A percentile compares a stretch with the other conserved stretches of the same genome.
phyloP scores from a whole-genome alignment of 2,329 filamentous ascomycete genomes.

The Trichoderma sp. region DNA sequence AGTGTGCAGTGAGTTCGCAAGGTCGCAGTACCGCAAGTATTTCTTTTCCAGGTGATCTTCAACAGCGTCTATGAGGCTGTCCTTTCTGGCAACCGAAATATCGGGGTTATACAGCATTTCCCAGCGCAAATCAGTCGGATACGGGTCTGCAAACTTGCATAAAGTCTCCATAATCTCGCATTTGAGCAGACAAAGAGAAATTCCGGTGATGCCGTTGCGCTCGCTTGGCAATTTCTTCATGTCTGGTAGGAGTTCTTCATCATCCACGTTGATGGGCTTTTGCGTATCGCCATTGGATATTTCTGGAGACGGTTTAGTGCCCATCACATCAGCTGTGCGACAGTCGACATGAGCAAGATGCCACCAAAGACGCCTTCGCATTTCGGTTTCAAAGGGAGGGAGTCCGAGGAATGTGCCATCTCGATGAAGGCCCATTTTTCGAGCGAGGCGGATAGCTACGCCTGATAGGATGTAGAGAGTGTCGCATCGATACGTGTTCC shows the following conservation, averaged over 20 bases:
- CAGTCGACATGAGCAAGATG: conserved; percentile 58
- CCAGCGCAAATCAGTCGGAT: background rate
- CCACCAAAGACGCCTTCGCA: conserved; percentile 67
- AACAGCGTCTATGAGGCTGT: background rate
- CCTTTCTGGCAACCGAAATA: background rate
- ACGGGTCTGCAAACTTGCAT: background rate
- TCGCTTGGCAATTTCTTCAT: conserved; percentile 41
- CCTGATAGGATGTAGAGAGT: conserved; percentile 6
- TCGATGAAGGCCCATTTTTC: conserved; percentile 10
- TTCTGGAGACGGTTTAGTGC: conserved; percentile 52
- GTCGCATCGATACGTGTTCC: background rate
- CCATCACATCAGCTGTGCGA: conserved; percentile 55
- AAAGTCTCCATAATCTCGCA: conserved; percentile 1
- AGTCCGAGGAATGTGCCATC: background rate
- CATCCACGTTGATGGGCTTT: conserved; percentile 57
- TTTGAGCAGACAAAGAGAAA: background rate
- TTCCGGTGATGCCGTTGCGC: background rate
- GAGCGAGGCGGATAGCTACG: background rate
- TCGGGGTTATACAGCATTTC: background rate
- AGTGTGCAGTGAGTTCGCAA: background rate
- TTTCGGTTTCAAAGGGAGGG: conserved; percentile 60
- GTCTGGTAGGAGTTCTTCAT: conserved; percentile 54
- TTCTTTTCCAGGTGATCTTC: background rate
- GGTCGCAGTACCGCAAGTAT: conserved; percentile 4
- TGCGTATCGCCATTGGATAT: conserved; percentile 50